These are phyloP conservation scores for Inosperma sp. DNA, from an alignment of 768 basidiomycete species.

Conservation along the genomic window DNA sequence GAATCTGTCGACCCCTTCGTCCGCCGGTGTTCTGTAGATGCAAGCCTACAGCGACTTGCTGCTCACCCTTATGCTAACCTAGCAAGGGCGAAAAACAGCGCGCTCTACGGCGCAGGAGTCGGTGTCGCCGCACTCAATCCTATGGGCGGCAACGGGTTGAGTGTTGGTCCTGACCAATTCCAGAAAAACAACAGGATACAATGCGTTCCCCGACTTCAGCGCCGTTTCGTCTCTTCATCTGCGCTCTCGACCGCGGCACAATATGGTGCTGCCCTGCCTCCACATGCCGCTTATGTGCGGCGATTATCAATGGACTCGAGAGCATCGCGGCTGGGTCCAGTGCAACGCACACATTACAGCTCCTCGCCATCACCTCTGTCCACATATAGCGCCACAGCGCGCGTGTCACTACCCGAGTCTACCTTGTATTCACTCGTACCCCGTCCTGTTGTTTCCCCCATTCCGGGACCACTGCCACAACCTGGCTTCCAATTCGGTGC, in stretches of 20 bases:
- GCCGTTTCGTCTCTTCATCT: slow-evolving; percentile 14
- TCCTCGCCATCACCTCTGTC: slow-evolving; percentile 44
- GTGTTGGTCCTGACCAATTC: slow-evolving; percentile 26
- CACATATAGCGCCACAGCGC: slow-evolving; percentile 36
- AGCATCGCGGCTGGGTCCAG: slow-evolving; percentile 32
- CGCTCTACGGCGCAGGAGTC: slow-evolving; percentile 36
- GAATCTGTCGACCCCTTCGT: slow-evolving; percentile 41
- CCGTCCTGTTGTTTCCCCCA: slow-evolving; percentile 39
- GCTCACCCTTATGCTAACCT: slow-evolving; percentile 46
- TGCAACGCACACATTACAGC: slow-evolving; percentile 28
- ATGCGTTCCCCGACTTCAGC: slow-evolving; percentile 10
- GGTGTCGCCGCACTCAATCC: slow-evolving; percentile 29
- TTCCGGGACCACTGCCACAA: slow-evolving; percentile 56
- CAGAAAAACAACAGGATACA: slow-evolving; percentile 8
- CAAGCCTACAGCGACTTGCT: slow-evolving; percentile 47
- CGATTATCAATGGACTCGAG: slow-evolving; percentile 41
- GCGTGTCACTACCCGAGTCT: slow-evolving; percentile 49
- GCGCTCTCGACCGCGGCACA: slow-evolving; percentile 20
- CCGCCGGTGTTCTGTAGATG: slow-evolving; percentile 43
- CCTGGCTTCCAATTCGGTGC: slow-evolving; percentile 63
- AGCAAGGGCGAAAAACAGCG: slow-evolving; percentile 50
- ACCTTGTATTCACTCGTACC: slow-evolving; percentile 45
- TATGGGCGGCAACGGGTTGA: slow-evolving; percentile 24
- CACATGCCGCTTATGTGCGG: slow-evolving; percentile 36
- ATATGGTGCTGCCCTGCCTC: slow-evolving; percentile 27